Conservation (phyloP, 2,329 filamentous ascomycete genomes). For the Myrmaecium sp. region DNA sequence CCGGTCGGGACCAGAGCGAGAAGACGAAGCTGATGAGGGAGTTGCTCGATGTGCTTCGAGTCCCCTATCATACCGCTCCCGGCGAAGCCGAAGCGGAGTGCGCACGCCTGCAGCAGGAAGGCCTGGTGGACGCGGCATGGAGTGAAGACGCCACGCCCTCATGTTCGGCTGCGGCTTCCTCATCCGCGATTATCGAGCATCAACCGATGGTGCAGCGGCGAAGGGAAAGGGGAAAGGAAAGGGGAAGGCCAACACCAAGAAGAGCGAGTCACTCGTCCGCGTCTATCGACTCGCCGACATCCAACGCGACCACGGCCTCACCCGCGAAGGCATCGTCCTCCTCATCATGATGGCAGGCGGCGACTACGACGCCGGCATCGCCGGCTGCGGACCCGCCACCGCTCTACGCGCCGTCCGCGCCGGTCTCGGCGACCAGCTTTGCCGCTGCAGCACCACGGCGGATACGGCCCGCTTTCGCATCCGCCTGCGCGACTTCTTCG, state of each 20-base stretch:
- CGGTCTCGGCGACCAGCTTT: conserved; percentile 15
- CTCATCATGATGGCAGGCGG: conserved; percentile 26
- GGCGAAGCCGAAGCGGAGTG: conserved; percentile 34
- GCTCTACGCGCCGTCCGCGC: conserved; percentile 12
- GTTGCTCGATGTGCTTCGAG: conserved; percentile 20
- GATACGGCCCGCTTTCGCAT: neutral
- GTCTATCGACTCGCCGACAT: conserved; percentile 16
- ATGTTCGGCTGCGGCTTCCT: conserved; percentile 31
- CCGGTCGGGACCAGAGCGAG: conserved; percentile 17
- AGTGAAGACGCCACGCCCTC: conserved; percentile 29
- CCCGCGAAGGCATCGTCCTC: conserved; percentile 20
- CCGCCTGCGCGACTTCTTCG: conserved; percentile 2
- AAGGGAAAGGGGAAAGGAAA: conserved; percentile 8
- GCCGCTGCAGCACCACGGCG: conserved; percentile 6
- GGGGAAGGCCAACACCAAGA: conserved; percentile 15
- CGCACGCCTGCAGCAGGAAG: conserved; percentile 24
- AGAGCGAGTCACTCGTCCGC: conserved; percentile 13
- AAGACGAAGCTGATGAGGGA: conserved; percentile 18
- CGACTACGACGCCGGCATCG: conserved; percentile 24
- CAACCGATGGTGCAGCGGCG: no score
- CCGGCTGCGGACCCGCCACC: conserved; percentile 17
- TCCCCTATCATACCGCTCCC: conserved; percentile 28
- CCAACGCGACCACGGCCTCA: conserved; percentile 12
- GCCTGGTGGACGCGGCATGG: conserved; percentile 32
- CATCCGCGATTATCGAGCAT: conserved; percentile 19